These are phyloP conservation scores for Cucumis melo DNA, from an alignment of 306 rosid genomes.

Conservation along the genomic window DNA sequence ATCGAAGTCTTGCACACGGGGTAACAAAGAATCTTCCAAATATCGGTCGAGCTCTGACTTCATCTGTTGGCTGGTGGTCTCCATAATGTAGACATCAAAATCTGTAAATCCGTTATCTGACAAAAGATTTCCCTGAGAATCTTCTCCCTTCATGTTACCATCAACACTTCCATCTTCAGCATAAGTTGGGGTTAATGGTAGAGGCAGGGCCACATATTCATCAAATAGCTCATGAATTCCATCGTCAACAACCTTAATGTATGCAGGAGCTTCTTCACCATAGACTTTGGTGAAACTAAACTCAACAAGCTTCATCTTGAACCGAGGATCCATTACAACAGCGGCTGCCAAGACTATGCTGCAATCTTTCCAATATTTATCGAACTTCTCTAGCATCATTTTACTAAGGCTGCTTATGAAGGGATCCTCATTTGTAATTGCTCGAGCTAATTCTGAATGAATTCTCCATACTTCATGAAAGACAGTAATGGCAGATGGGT, in stretches of 20 bases:
- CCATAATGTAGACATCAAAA: constrained; percentile 90
- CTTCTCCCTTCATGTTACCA: constrained; percentile 25
- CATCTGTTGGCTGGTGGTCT: constrained; percentile 73
- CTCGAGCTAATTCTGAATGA: constrained; percentile 59
- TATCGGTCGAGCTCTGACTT: constrained; percentile 86
- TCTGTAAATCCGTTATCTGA: constrained; percentile 74
- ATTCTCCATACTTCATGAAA: constrained; percentile 91
- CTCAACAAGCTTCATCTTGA: constrained; percentile 96
- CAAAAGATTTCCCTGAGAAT: constrained; percentile 35
- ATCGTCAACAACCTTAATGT: constrained; percentile 66
- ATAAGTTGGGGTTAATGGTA: constrained; percentile 74
- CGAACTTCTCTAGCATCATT: constrained; percentile 49
- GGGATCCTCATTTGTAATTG: constrained; percentile 46
- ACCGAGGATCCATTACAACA: constrained; percentile 91
- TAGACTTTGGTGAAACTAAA: constrained; percentile 74
- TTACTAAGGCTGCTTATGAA: constrained; percentile 35
- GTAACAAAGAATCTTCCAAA: constrained; percentile 75
- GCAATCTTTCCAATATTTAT: constrained; percentile 74
- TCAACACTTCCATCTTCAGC: constrained; percentile 50
- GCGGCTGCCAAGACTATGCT: constrained; percentile 74
- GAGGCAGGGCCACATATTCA: constrained; percentile 66
- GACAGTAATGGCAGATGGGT: constrained; percentile 55
- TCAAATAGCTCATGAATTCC: constrained; percentile 84
- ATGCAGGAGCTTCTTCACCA: constrained; percentile 57
- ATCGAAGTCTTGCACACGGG: constrained; percentile 74